A percentile compares a stretch with the other conserved stretches of the same genome.
Conservation (phyloP, 2,329 filamentous ascomycete genomes). For the Dactylellina parvicollis region DNA sequence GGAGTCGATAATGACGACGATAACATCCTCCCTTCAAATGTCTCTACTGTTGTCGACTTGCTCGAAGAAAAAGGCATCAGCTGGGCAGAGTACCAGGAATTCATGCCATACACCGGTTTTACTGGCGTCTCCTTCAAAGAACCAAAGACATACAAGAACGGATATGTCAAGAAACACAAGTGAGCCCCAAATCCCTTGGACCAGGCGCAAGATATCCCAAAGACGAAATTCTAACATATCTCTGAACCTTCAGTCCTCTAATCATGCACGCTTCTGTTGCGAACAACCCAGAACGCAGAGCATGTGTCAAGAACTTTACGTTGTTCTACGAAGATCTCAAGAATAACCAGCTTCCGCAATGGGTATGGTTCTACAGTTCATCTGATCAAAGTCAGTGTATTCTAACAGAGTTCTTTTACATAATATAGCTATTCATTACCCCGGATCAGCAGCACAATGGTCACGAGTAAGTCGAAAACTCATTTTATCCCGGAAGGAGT, state of each 20-base stretch:
- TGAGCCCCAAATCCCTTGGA: constrained; percentile 59
- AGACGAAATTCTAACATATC: not conserved
- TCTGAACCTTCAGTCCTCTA: constrained; percentile 61
- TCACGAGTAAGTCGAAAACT: constrained; percentile 67
- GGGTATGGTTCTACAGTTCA: constrained; percentile 60
- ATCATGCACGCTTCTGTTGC: constrained; percentile 75
- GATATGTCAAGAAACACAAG: constrained; percentile 87
- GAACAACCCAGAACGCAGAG: constrained; percentile 69
- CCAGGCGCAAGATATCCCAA: not conserved
- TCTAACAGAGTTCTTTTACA: not conserved
- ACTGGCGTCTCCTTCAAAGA: constrained; percentile 73
- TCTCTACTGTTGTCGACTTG: constrained; percentile 75
- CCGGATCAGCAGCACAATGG: constrained; percentile 79
- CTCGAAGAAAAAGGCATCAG: constrained; percentile 72
- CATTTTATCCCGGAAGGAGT: not conserved
- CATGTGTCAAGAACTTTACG: constrained; percentile 78
- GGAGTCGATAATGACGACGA: constrained; percentile 77
- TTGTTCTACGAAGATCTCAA: constrained; percentile 75
- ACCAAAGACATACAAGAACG: constrained; percentile 72
- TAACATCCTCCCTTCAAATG: constrained; percentile 68
- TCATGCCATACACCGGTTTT: constrained; percentile 78
- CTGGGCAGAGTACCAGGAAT: constrained; percentile 80
- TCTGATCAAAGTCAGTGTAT: not conserved
- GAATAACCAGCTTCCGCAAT: constrained; percentile 74
- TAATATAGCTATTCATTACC: constrained; percentile 72